Evolutionary conservation across 495 filamentous ascomycete genomes (phyloP), one percentile per base, ranked within the genome.

Genomic region (Annulohypoxylon stygium): DNA sequence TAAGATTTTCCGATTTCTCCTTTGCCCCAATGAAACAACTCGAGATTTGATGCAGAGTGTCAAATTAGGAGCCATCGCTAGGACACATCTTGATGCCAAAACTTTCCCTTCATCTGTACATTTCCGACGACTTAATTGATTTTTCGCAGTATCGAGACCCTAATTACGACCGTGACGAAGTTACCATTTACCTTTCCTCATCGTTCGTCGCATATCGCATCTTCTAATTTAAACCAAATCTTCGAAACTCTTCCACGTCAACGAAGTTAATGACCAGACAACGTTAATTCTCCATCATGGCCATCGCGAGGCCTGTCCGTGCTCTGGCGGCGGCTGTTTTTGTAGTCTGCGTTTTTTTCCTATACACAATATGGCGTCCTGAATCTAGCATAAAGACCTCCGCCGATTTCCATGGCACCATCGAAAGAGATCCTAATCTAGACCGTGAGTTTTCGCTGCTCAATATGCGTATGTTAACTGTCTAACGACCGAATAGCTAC

Each of bases 281-380:
- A 61, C 71, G 55, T 61, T 74, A 73, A 64, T 23, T 47, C 70
- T 8, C 11, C 73, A 82, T 71, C 51, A 97, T 97, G 93, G 92
- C 91, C 76, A 85, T 97, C 79, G 90, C 93, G 77, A 90, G 89
- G 85, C 91, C 93, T 30, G 90, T 96, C 78, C 90, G 94, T 79
- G 89, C 93, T 74, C 85, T 97, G 78, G 92, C 85, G 72, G 87
- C 92, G 73, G 84, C 89, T 61, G 90, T 90, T 71, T 83, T 92
- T 67, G 76, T 91, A 47, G 82, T 97, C 53, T 90, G 91, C 83
- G 81, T 91, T 53, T 94, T 93, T 77, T 88, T 96, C 67, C 70
- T 96, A 66, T 90, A 91, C 68, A 90, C 91, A 74, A 80, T 95
- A 77, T 90, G 89, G 79, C 87, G 85, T 55, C 65, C 86, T 77